These are phyloP conservation scores for Graphium sp. DNA, from an alignment of 2,329 filamentous ascomycete genomes.

Conservation along the genomic window DNA sequence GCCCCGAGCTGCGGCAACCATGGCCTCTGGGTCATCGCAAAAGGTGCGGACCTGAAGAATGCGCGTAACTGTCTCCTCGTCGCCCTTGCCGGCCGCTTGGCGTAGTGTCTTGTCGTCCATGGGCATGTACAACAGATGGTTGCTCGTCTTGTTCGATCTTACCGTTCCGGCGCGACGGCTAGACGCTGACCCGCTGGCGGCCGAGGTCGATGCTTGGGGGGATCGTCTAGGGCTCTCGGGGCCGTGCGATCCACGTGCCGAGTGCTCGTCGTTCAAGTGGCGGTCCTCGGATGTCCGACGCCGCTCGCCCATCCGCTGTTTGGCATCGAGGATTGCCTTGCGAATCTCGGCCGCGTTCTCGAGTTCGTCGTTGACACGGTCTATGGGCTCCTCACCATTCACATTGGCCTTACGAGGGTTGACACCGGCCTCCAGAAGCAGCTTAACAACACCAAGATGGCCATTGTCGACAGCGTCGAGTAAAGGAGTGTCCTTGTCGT, in stretches of 20 bases:
- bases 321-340: constrained; percentile 42
- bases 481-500: constrained; percentile 81
- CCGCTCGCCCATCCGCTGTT: constrained; percentile 34
- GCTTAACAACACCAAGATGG: constrained; percentile 72
- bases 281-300: constrained; percentile 42
- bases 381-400: constrained; percentile 82
- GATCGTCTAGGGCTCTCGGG: constrained; percentile 42
- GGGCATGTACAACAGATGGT: constrained; percentile 45
- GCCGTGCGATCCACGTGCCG: constrained; percentile 33
- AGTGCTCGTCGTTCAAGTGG: constrained; percentile 25
- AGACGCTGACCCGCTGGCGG: constrained; percentile 19
- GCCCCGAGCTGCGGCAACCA: constrained; percentile 81
- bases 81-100: constrained; percentile 41
- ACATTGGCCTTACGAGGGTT: constrained; percentile 84
- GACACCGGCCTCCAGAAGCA: constrained; percentile 72
- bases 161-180: constrained; percentile 36
- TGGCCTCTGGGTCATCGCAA: constrained; percentile 62
- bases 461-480: constrained; percentile 95
- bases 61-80: constrained; percentile 42
- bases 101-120: constrained; percentile 44
- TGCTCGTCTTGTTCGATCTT: constrained; percentile 46
- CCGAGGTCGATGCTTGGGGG: constrained; percentile 15
- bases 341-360: constrained; percentile 73
- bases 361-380: constrained; percentile 58
- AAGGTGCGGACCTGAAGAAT: constrained; percentile 44